These are phyloP conservation scores for Cytospora paraplurivora DNA, from an alignment of 2,329 filamentous ascomycete genomes.

Conservation along the genomic window DNA sequence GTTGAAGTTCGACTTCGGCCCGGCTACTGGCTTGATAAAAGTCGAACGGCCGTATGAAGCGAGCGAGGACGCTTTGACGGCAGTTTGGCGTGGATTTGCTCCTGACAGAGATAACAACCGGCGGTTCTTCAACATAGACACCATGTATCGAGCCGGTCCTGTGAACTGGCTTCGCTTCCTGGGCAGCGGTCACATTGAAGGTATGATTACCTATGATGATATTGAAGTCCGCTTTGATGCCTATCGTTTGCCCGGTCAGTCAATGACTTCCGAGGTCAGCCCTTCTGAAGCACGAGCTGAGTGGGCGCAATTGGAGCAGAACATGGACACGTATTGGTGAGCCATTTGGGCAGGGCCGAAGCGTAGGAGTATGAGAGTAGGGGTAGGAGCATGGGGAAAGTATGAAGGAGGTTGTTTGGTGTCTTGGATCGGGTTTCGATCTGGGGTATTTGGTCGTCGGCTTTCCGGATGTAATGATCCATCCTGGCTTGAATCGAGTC, in stretches of 20 bases:
- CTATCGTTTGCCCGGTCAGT: constrained; percentile 32
- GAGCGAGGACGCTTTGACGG: constrained; percentile 29
- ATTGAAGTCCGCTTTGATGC: constrained; percentile 35
- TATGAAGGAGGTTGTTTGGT: not conserved
- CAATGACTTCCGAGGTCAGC: constrained; percentile 24
- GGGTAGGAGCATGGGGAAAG: not conserved
- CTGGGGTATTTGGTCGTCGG: not conserved
- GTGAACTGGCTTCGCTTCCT: constrained; percentile 42
- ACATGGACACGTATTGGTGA: not conserved
- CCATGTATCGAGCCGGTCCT: constrained; percentile 33
- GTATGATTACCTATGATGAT: constrained; percentile 23
- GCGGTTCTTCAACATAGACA: constrained; percentile 17
- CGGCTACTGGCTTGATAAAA: constrained; percentile 46
- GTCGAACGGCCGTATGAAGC: constrained; percentile 41
- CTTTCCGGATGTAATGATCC: not conserved
- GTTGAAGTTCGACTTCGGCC: constrained; percentile 48
- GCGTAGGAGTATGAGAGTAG: not conserved
- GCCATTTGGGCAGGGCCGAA: no score
- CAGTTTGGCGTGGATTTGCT: constrained; percentile 44
- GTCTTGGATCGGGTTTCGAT: not conserved
- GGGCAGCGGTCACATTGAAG: constrained; percentile 41
- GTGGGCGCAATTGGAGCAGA: constrained; percentile 5
- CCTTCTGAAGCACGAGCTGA: constrained; percentile 18
- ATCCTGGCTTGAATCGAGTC: no score
- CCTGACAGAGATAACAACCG: constrained; percentile 33